Conservation (phyloP, 2,329 filamentous ascomycete species). For the Rasamsonia emersonii region DNA sequence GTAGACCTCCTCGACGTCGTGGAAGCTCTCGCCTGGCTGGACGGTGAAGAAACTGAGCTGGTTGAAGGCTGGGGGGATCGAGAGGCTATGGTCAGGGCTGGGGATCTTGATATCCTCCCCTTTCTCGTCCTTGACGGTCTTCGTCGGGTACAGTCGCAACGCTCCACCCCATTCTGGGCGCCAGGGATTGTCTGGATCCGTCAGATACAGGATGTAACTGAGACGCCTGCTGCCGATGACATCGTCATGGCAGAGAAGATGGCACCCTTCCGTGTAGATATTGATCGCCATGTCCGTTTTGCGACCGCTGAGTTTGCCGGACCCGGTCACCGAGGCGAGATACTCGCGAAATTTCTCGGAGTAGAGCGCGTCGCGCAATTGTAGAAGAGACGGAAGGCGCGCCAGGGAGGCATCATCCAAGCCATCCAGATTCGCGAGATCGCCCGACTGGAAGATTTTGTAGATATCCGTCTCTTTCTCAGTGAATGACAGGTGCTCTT, state of each 20-base stretch:
- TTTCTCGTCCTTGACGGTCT: constrained; percentile 55
- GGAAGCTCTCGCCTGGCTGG: constrained; percentile 96
- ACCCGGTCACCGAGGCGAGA: constrained; percentile 74
- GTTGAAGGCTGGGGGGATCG: constrained; percentile 92
- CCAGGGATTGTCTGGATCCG: constrained; percentile 86
- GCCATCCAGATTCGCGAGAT: constrained; percentile 92
- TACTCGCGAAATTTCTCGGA: constrained; percentile 83
- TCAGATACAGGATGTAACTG: constrained; percentile 94
- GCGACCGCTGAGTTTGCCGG: constrained; percentile 76
- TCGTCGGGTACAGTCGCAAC: constrained; percentile 72
- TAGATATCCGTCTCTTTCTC: constrained; percentile 99
- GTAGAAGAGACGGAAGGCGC: constrained; percentile 80
- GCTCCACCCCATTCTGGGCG: constrained; percentile 88
- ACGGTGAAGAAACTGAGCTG: constrained; percentile 98
- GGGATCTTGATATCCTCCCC: constrained; percentile 73
- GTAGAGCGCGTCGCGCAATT: constrained; percentile 90
- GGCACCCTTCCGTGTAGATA: constrained; percentile 92
- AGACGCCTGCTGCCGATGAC: constrained; percentile 94
- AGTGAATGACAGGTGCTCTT: constrained; percentile 85
- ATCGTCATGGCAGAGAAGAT: constrained; percentile 93
- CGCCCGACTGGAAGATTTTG: constrained; percentile 97
- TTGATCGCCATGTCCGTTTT: constrained; percentile 99
- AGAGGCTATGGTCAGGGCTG: constrained; percentile 65
- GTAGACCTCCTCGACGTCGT: constrained; percentile 98
- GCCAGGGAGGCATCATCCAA: constrained; percentile 77